Evolutionary conservation across 148 eudicot genomes (phyloP).

Genomic region (Vaccinium macrocarpon): DNA sequence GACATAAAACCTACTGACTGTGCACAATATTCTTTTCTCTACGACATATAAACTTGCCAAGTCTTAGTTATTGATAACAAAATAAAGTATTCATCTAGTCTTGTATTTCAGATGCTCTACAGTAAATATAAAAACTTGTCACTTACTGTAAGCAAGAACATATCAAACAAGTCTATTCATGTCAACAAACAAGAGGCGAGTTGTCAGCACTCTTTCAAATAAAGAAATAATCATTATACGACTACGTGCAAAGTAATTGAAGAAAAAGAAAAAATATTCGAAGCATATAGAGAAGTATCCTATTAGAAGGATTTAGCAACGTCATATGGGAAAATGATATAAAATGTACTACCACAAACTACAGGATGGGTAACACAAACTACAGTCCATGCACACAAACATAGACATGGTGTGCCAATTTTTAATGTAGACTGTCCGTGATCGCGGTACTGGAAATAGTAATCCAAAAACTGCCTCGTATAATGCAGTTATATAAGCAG

Average conservation of each 20-base stretch:
- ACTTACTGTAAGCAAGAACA: not conserved
- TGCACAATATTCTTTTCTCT: not conserved
- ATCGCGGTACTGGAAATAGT: not conserved
- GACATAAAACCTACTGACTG: not conserved
- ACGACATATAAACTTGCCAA: not conserved
- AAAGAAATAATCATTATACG: not conserved
- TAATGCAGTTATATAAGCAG: not conserved
- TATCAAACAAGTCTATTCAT: not conserved
- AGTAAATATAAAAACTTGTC: not conserved
- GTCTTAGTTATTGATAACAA: not conserved
- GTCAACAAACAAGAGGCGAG: not conserved
- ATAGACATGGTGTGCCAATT: not conserved
- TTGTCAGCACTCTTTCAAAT: constrained; percentile 1
- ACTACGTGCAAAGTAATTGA: not conserved
- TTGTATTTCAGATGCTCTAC: not conserved
- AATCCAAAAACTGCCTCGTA: constrained; percentile 3
- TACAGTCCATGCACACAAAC: not conserved
- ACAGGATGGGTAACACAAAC: not conserved
- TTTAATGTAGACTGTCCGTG: not conserved
- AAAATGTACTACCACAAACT: not conserved
- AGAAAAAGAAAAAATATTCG: not conserved
- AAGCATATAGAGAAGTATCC: not conserved
- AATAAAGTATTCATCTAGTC: not conserved
- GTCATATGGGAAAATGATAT: not conserved
- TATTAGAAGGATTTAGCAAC: not conserved